Base-by-base conservation (phyloP, 2,329 filamentous ascomycete genomes). In the Alternaria novae-zelandiae region DNA sequence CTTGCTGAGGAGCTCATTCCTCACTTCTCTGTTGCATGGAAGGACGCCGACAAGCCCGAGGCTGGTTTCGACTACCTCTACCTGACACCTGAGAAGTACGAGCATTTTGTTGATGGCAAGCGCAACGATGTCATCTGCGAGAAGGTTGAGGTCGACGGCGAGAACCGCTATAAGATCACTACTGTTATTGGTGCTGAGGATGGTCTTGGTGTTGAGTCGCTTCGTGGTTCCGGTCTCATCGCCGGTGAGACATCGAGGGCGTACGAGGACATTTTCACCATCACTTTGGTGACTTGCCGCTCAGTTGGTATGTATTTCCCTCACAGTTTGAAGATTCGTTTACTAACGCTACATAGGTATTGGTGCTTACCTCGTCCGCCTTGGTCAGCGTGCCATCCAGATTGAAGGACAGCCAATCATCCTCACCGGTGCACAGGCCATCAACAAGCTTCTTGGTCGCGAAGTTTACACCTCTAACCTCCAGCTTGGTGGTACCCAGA, bases 401-500 rank as follows among this genome's bases (percentile, higher is more conserved):
- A 96, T 99, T 70, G 96, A 99, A 83, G 96, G 96, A 63, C 96
- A 99, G 84, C 96, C 96, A 43, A 99, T 99, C 81, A 99, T 99
- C 77, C 89, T 99, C 68, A 99, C 96, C 75, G 96, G 96, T 88
- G 96, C 96, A 53, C 93, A 93, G 69, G 96, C 96, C 63, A 91
- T 99, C 81, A 99, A 99, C 89, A 99, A 98, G 85, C 87, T 99
- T 75, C 89, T 99, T 65, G 96, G 96, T 76, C 94, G 96, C 73
- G 96, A 99, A 83, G 95, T 99, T 28, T 99, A 99, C 85, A 97
- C 96, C 23, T 98, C 96, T 65, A 99, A 99, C 87, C 84, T 99
- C 78, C 96, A 99, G 86, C 93, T 99, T 70, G 96, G 96, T 89
- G 96, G 96, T 74, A 99, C 96, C n/a, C 96, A 99, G 83, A 99